phyloP scores from a whole-genome alignment of 1,139 yeast genomes.

The Lodderomyces theae region DNA sequence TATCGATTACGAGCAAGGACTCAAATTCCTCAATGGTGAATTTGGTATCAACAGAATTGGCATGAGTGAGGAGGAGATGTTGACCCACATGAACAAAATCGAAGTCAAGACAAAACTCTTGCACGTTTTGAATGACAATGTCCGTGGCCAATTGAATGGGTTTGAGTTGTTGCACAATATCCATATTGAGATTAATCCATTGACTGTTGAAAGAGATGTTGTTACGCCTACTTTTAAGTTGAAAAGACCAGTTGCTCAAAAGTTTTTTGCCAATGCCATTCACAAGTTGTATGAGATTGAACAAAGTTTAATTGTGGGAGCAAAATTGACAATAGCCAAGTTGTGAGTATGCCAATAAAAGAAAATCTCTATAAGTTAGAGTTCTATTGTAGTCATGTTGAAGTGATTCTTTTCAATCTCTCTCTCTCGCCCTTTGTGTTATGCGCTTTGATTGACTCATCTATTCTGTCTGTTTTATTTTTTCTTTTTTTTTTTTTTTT shows the following conservation, averaged over 20 bases:
- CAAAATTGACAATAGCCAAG: constrained; percentile 11
- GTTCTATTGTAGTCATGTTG: too few species aligned
- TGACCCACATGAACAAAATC: constrained; percentile 24
- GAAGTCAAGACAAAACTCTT: constrained; percentile 26
- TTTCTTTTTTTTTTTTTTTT: neutral
- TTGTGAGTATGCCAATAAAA: constrained; percentile 4
- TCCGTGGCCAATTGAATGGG: constrained; percentile 23
- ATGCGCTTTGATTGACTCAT: too few species aligned
- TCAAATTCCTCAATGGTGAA: constrained; percentile 19
- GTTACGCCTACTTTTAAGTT: constrained; percentile 41
- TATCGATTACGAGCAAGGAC: constrained; percentile 27
- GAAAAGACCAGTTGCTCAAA: constrained; percentile 30
- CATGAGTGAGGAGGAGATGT: constrained; percentile 21
- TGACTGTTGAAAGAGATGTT: constrained; percentile 35
- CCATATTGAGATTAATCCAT: constrained; percentile 33
- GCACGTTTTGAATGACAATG: constrained; percentile 22
- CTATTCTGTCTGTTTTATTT: too few species aligned
- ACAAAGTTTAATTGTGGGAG: constrained; percentile 16
- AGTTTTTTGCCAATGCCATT: constrained; percentile 24
- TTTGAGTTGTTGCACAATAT: constrained; percentile 34
- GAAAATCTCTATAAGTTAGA: too few species aligned
- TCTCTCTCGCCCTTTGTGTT: too few species aligned
- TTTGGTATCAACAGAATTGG: constrained; percentile 16
- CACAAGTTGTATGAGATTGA: constrained; percentile 23
- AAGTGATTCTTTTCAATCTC: too few species aligned